phyloP scores from a whole-genome alignment of 2,329 filamentous ascomycete genomes.

The Cladophialophora yegresii region DNA sequence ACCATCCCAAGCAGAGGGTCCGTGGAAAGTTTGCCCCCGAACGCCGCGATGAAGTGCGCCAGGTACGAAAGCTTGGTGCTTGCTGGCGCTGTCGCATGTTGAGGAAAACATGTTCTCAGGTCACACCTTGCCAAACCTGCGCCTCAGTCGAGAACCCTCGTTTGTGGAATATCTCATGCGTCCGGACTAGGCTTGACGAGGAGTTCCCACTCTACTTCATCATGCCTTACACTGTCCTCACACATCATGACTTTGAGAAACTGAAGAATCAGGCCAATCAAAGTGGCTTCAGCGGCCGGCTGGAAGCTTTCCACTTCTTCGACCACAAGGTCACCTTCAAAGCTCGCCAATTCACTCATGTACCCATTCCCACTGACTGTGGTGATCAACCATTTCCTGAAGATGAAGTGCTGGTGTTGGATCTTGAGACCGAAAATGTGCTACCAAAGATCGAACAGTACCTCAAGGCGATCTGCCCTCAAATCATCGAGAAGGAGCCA shows the following conservation, averaged over 20 bases:
- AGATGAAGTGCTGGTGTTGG: slow-evolving; percentile 51
- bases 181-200: slow-evolving; percentile 60
- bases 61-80: slow-evolving; percentile 61
- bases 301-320: slow-evolving; percentile 60
- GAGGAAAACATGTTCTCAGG: slow-evolving; percentile 65
- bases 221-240: slow-evolving; percentile 55
- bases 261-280: slow-evolving; percentile 42
- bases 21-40: slow-evolving; percentile 59
- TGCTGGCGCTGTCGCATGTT: slow-evolving; percentile 66
- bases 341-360: slow-evolving; percentile 36
- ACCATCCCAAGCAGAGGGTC: slow-evolving; percentile 52
- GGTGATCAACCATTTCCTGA: neutral
- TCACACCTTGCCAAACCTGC: slow-evolving; percentile 62
- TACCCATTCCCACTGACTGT: neutral
- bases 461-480: slow-evolving; percentile 53
- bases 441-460: slow-evolving; percentile 57
- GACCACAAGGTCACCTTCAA: slow-evolving; percentile 53
- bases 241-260: slow-evolving; percentile 42
- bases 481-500: slow-evolving; percentile 47
- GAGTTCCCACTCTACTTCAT: slow-evolving; percentile 61
- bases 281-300: slow-evolving; percentile 46
- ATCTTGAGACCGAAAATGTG: slow-evolving; percentile 46
- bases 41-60: slow-evolving; percentile 60
- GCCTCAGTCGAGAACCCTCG: slow-evolving; percentile 61
- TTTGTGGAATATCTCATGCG: slow-evolving; percentile 62